Conservation (phyloP, 495 filamentous ascomycete species). For the Xylaria castorea region DNA sequence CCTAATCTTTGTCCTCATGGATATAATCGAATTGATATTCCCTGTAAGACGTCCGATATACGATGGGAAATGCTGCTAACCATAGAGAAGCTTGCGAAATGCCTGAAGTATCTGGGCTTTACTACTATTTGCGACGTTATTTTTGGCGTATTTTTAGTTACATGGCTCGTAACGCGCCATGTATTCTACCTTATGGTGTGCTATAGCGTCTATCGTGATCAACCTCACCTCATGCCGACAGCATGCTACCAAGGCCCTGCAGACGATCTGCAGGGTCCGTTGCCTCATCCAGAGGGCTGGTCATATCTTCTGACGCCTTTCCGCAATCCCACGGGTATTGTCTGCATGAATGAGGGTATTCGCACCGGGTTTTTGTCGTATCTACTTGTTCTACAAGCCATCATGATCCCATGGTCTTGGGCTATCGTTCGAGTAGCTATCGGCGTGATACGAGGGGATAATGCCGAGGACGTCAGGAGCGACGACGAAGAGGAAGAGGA, state of each 20-base stretch:
- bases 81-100: constrained; percentile 66
- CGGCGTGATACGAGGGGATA: constrained; percentile 65
- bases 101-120: constrained; percentile 73
- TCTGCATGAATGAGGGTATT: constrained; percentile 70
- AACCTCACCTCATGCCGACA: constrained; percentile 60
- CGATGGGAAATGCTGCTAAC: not conserved
- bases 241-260: constrained; percentile 65
- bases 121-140: constrained; percentile 68
- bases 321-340: constrained; percentile 58
- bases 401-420: constrained; percentile 77
- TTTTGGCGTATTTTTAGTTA: constrained; percentile 75
- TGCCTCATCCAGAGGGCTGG: constrained; percentile 58
- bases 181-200: constrained; percentile 68
- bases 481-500: constrained; percentile 65
- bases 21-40: constrained; percentile 74
- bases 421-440: constrained; percentile 71
- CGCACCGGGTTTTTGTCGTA: constrained; percentile 67
- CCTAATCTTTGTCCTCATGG: constrained; percentile 76
- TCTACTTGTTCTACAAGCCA: constrained; percentile 65
- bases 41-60: constrained; percentile 58
- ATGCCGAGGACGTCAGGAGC: constrained; percentile 72
- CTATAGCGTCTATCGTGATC: constrained; percentile 68
- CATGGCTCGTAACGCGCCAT: constrained; percentile 74
- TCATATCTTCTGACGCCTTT: constrained; percentile 65
- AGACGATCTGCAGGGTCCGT: constrained; percentile 55